These are phyloP conservation scores for Penicillium sp. DNA, from an alignment of 2,329 filamentous ascomycete genomes.

Conservation along the genomic window DNA sequence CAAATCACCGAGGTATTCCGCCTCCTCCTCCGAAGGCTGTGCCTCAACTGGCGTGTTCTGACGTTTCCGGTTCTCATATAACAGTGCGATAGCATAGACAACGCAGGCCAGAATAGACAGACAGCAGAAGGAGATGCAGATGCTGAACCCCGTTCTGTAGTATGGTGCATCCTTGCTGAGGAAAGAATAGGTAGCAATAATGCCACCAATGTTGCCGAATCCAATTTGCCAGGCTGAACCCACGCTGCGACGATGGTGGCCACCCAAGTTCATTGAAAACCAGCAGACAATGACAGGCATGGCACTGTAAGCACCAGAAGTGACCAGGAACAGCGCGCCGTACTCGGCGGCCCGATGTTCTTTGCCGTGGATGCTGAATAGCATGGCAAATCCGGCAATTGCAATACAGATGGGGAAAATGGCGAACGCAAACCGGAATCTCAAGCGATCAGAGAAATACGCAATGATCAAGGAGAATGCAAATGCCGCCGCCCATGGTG, in stretches of 20 bases:
- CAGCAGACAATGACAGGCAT: conserved; percentile 87
- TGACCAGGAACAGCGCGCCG: conserved; percentile 77
- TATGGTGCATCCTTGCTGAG: conserved; percentile 65
- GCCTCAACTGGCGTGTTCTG: conserved; percentile 36
- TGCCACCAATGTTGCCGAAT: conserved; percentile 77
- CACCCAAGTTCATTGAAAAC: conserved; percentile 79
- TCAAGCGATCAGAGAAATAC: conserved; percentile 68
- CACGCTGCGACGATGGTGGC: conserved; percentile 70
- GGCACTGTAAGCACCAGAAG: conserved; percentile 78
- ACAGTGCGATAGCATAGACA: conserved; percentile 42
- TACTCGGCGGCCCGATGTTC: conserved; percentile 69
- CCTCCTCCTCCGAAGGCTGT: conserved; percentile 36
- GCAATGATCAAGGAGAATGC: conserved; percentile 77
- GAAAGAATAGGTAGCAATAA: conserved; percentile 75
- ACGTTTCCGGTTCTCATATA: conserved; percentile 47
- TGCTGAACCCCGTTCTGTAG: conserved; percentile 74
- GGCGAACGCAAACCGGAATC: conserved; percentile 75
- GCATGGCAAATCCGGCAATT: conserved; percentile 74
- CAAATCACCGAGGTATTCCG: conserved; percentile 44
- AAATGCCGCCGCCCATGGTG: conserved; percentile 73
- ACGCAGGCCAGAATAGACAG: conserved; percentile 62
- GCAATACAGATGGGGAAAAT: conserved; percentile 69
- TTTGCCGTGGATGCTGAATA: conserved; percentile 69
- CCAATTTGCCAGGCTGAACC: conserved; percentile 77
- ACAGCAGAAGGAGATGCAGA: conserved; percentile 73